Evolutionary conservation across 805 yeast genomes (phyloP).

Genomic region (Metschnikowia sp.): DNA sequence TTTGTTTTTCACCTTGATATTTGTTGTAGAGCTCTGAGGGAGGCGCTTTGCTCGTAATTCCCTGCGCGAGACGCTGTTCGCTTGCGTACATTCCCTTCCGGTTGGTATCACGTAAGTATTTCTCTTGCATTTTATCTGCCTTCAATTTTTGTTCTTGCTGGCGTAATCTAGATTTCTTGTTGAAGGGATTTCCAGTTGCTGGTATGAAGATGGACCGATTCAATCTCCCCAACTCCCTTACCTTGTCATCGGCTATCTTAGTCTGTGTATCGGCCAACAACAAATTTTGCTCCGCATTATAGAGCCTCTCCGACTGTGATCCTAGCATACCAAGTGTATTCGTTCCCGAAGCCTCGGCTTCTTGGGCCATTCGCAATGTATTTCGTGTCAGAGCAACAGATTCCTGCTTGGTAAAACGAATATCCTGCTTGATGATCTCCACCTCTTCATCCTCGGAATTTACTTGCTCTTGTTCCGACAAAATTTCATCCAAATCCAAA

Average conservation of each 20-base stretch:
- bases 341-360: conserved; percentile 44
- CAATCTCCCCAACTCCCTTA: conserved; percentile 70
- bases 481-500: conserved; percentile 32
- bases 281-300: conserved; percentile 73
- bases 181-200: conserved; percentile 80
- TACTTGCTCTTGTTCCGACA: conserved; percentile 38
- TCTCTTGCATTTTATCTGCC: conserved; percentile 58
- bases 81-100: conserved; percentile 58
- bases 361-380: conserved; percentile 57
- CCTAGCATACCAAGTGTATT: conserved; percentile 92
- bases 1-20: conserved; percentile 50
- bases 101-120: conserved; percentile 57
- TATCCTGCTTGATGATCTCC: conserved; percentile 78
- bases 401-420: conserved; percentile 80
- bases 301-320: conserved; percentile 84
- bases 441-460: conserved; percentile 82
- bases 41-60: conserved; percentile 45
- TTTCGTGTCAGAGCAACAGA: conserved; percentile 83
- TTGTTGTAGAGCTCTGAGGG: conserved; percentile 39
- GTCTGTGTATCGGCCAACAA: conserved; percentile 79
- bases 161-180: conserved; percentile 68
- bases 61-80: conserved; percentile 65
- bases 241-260: conserved; percentile 76
- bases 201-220: conserved; percentile 82
- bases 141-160: conserved; percentile 71